Evolutionary conservation across 257 asterid species (phyloP), one percentile per base, ranked within the genome.

Genomic region (Nicotiana paniculata): DNA sequence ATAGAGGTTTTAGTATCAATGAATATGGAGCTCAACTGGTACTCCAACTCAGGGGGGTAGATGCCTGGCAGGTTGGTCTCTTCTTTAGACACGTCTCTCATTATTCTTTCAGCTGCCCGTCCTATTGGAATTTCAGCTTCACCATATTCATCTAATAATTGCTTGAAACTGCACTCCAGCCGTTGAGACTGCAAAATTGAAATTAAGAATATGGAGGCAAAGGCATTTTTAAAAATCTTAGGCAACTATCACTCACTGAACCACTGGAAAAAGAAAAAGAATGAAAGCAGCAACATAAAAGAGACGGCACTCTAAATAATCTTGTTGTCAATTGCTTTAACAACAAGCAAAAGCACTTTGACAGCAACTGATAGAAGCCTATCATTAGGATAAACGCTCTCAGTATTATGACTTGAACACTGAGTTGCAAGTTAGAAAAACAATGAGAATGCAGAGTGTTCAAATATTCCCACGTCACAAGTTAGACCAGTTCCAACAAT

Each of bases 1-100:
- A 1, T n/a, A 55, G 97, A 67, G 63, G 90, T 88, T 43, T 88
- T 77, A 32, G 85, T 85, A 61, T 93, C 94, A 9, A 95, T 90
- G 53, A 91, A 95, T 80, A 95, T 91, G 85, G 99, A 83, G 88
- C 97, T 93, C 85, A 86, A 64, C 1, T 58, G 89, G 90, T 88
- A 88, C 79, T 95, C 99, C 66, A 86, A 86, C 26, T 90, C 93
- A 4, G 90, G 91, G 43, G 89, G 17, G 75, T 85, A 88, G 39
- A 92, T 90, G 83, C 85, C 90, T 74, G 97, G 91, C 16, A 91
- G 90, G 82, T 85, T 83, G 81, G 85, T 85, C 32, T 85, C 57
- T 61, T 91, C 92, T 89, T 91, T 95, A 18, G 88, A 86, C 30
- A 87, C 83, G 91, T 89, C 91, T 39, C 82, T 82, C 91, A 89